These are phyloP conservation scores for Sporisorium reilianum DNA, from an alignment of 1,284 basidiomycete genomes.

Conservation along the genomic window DNA sequence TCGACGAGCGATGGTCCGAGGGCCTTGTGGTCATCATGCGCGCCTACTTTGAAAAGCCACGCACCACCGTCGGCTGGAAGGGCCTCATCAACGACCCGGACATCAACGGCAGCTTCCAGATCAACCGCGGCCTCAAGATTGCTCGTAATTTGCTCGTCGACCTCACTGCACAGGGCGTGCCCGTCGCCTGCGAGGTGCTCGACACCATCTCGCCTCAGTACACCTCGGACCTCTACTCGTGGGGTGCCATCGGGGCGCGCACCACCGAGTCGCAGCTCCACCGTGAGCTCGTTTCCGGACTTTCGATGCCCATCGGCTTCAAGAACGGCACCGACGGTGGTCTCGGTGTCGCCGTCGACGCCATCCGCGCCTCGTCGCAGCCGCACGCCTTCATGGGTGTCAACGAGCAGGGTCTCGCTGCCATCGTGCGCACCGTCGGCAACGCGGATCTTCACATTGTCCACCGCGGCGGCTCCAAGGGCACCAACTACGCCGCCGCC, in stretches of 20 bases:
- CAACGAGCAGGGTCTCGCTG: constrained; percentile 76
- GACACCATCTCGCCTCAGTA: constrained; percentile 74
- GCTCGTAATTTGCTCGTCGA: constrained; percentile 90
- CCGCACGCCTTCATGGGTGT: constrained; percentile 69
- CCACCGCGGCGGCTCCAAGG: constrained; percentile 67
- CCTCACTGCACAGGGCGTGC: constrained; percentile 86
- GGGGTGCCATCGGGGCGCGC: constrained; percentile 97
- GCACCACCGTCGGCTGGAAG: constrained; percentile 83
- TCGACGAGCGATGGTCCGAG: constrained; percentile 71
- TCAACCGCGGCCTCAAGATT: constrained; percentile 85
- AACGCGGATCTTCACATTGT: constrained; percentile 73
- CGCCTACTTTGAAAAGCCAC: constrained; percentile 88
- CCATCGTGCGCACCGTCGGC: constrained; percentile 94
- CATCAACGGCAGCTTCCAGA: constrained; percentile 92
- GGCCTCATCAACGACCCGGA: constrained; percentile 80
- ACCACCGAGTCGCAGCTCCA: constrained; percentile 78
- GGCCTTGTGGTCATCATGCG: constrained; percentile 93
- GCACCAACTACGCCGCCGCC: constrained; percentile 75
- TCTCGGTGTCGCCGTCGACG: constrained; percentile 68
- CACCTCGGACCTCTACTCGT: constrained; percentile 80
- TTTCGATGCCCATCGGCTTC: constrained; percentile 77
- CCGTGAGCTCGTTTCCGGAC: constrained; percentile 68
- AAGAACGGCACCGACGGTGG: constrained; percentile 98
- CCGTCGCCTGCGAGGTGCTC: constrained; percentile 93
- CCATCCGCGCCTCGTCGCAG: constrained; percentile 63